phyloP scores from a whole-genome alignment of 2,329 filamentous ascomycete genomes.

The Fusarium sp. region DNA sequence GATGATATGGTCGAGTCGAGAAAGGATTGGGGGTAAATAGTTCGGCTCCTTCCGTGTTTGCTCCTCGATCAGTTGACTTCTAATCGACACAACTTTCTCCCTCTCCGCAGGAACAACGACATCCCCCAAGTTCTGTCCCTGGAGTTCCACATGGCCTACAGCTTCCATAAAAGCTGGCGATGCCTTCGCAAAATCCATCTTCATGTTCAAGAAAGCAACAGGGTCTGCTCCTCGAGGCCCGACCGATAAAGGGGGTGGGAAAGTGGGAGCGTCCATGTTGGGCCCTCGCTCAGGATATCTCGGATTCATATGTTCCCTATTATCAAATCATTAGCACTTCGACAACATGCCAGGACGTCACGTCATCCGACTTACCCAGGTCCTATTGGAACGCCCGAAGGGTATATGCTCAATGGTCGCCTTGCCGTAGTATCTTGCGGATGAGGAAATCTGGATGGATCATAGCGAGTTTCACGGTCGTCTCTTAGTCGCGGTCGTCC shows the following conservation, averaged over 20 bases:
- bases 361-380: slow-evolving; percentile 59
- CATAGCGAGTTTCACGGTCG: slow-evolving; percentile 70
- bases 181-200: slow-evolving; percentile 66
- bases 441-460: slow-evolving; percentile 59
- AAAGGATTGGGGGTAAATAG: slow-evolving; percentile 72
- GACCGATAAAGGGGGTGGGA: slow-evolving; percentile 55
- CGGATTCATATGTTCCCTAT: slow-evolving; percentile 57
- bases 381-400: slow-evolving; percentile 54
- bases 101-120: slow-evolving; percentile 62
- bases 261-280: slow-evolving; percentile 61
- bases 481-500: slow-evolving; percentile 81
- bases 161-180: slow-evolving; percentile 66
- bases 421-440: slow-evolving; percentile 57
- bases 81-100: slow-evolving; percentile 61
- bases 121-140: slow-evolving; percentile 63
- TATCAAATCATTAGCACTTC: slow-evolving; percentile 62
- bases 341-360: slow-evolving; percentile 58
- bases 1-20: slow-evolving; percentile 64
- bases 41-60: slow-evolving; percentile 67
- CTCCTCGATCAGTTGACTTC: slow-evolving; percentile 65
- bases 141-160: slow-evolving; percentile 59
- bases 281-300: slow-evolving; percentile 63
- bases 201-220: slow-evolving; percentile 66
- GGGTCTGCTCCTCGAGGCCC: slow-evolving; percentile 58
- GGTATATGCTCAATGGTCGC: slow-evolving; percentile 62